Base-by-base conservation (phyloP, 345 rosid genomes). In the Clarkia xantiana region DNA sequence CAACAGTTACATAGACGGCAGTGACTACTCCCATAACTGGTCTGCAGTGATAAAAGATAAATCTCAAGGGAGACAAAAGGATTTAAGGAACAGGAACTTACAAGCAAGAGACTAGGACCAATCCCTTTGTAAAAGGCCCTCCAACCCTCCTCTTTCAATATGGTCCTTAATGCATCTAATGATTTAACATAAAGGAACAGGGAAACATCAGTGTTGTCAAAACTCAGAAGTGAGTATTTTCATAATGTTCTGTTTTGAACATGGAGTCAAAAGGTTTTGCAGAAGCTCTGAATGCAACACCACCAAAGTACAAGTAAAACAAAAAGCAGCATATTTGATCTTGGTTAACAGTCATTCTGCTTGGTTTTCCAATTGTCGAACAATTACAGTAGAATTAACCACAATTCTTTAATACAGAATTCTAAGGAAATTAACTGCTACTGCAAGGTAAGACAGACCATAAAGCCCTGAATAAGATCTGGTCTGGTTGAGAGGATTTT, bases 61-160 rank as follows among this genome's bases (percentile, higher is more conserved):
- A 12, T 10, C 9, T n/a, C 2, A 38, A 16, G 14, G 11, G 16
- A 15, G 41, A 17, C 44, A 45, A 18, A 25, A 18, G 20, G 42
- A 11, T 18, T n/a, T 22, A 25, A 15, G 46, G 44, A 14, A 29
- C 57, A 47, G 53, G 44, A 62, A 77, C 75, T 63, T 63, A 91
- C 94, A 75, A 80, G 72, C 22, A 90, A 68, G 36, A 90, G 93
- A 62, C 85, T 61, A 42, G 97, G 96, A 71, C 64, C 70, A 56
- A 90, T 58, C 58, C 97, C 96, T 67, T 64, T 86, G 70, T 83
- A 90, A 60, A 90, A 79, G 53, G 84, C 96, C 44, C 59, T 62
- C 79, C 84, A 79, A 38, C 98, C 98, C 75, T 90, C 98, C 71
- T 86, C 93, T 66, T 74, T 81, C 73, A 79, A 43, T 53, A 91